These are phyloP conservation scores for Letharia columbiana DNA, from an alignment of 495 filamentous ascomycete genomes.

Conservation along the genomic window DNA sequence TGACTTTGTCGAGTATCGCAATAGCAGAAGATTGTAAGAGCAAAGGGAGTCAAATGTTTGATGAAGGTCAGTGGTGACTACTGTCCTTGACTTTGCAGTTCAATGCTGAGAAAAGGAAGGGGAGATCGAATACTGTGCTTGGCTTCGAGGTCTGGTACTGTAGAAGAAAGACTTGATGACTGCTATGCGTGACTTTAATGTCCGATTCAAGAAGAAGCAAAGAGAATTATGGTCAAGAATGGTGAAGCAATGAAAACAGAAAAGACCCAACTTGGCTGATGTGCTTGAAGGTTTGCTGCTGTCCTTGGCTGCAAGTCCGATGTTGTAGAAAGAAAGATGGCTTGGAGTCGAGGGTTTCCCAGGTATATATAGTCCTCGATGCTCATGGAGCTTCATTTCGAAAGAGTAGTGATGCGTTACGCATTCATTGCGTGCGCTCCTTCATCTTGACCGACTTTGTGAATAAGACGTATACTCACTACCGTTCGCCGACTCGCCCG, in stretches of 20 bases:
- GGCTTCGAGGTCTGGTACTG: too few relatives aligned
- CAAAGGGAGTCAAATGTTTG: too few relatives aligned
- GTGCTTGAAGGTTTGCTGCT: neutral
- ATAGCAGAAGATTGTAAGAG: too few relatives aligned
- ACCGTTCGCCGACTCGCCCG: too few relatives aligned
- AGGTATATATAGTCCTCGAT: neutral
- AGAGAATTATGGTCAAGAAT: neutral
- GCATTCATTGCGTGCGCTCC: neutral
- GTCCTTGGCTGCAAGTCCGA: neutral
- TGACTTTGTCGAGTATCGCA: too few relatives aligned
- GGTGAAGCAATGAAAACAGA: neutral
- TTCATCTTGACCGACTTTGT: neutral
- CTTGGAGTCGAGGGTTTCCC: neutral
- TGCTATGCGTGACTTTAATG: too few relatives aligned
- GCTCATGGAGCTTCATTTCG: neutral
- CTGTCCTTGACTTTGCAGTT: too few relatives aligned
- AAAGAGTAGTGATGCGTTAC: neutral
- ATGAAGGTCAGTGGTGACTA: too few relatives aligned
- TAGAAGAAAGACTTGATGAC: too few relatives aligned
- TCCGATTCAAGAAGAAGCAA: neutral
- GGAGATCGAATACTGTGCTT: neutral
- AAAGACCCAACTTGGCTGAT: neutral
- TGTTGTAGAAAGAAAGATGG: neutral
- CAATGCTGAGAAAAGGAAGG: neutral
- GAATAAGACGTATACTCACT: neutral